Conservation (phyloP, 2,329 filamentous ascomycete genomes). For the Talaromyces islandicus region DNA sequence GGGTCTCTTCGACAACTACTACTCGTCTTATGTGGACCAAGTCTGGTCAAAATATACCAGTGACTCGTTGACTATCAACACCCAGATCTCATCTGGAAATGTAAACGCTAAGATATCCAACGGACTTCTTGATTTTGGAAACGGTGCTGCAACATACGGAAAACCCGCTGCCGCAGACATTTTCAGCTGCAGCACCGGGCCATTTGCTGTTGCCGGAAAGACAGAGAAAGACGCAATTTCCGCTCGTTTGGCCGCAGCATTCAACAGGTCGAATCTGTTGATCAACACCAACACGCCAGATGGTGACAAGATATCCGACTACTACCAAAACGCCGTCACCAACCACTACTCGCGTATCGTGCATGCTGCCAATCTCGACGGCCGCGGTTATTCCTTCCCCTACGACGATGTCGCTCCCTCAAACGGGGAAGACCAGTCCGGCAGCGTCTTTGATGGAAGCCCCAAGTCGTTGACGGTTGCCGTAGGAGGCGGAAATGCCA, state of each 20-base stretch:
- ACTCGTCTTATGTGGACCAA: conserved; percentile 45
- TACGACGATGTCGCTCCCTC: conserved; percentile 62
- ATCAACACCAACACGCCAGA: conserved; percentile 47
- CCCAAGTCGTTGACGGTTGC: conserved; percentile 53
- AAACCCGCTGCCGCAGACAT: conserved; percentile 59
- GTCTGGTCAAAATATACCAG: conserved; percentile 46
- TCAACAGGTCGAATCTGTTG: conserved; percentile 68
- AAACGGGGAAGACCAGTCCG: conserved; percentile 55
- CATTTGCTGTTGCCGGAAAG: conserved; percentile 46
- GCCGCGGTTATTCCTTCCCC: conserved; percentile 63
- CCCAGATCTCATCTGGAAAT: conserved; percentile 55
- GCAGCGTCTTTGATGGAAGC: conserved; percentile 53
- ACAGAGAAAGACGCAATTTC: conserved; percentile 56
- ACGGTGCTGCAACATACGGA: conserved; percentile 45
- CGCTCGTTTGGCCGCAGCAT: conserved; percentile 67
- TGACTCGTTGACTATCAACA: conserved; percentile 53
- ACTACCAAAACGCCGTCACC: conserved; percentile 51
- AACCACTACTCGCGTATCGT: conserved; percentile 65
- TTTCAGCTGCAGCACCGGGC: conserved; percentile 59
- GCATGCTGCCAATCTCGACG: conserved; percentile 54
- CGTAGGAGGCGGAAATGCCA: conserved; percentile 42
- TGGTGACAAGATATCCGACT: conserved; percentile 42
- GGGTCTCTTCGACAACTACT: conserved; percentile 47
- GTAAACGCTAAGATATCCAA: conserved; percentile 46
- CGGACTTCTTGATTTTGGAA: conserved; percentile 37